Percentiles rank a stretch among this genome's conserved stretches.
These are phyloP conservation scores for Melianthus villosus DNA, from an alignment of 441 rosid genomes.

Conservation along the genomic window DNA sequence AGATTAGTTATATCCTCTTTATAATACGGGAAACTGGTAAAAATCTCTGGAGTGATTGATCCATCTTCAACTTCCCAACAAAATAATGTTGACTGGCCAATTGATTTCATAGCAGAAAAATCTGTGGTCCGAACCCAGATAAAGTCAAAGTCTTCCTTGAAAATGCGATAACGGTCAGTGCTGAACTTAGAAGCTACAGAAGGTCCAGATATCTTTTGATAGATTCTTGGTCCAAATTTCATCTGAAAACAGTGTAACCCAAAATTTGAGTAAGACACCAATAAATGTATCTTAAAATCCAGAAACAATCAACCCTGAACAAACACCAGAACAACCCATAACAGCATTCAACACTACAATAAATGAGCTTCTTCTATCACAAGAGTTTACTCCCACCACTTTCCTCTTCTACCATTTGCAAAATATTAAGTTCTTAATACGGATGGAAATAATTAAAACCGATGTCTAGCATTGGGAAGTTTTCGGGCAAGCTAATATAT, in stretches of 20 bases:
- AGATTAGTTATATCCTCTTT: conserved; percentile 21
- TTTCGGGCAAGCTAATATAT: no score
- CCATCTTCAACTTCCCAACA: conserved; percentile 40
- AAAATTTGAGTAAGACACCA: no score
- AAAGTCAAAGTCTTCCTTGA: conserved; percentile 74
- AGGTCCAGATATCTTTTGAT: conserved; percentile 44
- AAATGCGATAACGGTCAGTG: conserved; percentile 41
- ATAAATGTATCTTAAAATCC: no score
- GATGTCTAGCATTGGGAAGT: no score
- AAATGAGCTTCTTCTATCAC: no score
- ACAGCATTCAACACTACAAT: no score
- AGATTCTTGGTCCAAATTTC: conserved; percentile 52
- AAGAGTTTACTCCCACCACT: no score
- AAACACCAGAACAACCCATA: no score
- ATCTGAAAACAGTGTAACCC: no score
- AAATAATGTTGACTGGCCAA: conserved; percentile 49
- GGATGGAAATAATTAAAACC: no score
- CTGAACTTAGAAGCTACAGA: conserved; percentile 33
- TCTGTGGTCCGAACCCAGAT: conserved; percentile 74
- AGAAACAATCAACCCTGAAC: neutral
- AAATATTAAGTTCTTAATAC: no score
- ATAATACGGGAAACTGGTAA: conserved; percentile 38
- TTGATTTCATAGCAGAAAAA: conserved; percentile 41
- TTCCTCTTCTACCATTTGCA: no score
- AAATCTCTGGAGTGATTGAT: conserved; percentile 24